Evolutionary conservation across 108 stramenopile species (phyloP), one percentile per base, ranked within the genome.

Genomic region (Cylindrotheca fusiformis): DNA sequence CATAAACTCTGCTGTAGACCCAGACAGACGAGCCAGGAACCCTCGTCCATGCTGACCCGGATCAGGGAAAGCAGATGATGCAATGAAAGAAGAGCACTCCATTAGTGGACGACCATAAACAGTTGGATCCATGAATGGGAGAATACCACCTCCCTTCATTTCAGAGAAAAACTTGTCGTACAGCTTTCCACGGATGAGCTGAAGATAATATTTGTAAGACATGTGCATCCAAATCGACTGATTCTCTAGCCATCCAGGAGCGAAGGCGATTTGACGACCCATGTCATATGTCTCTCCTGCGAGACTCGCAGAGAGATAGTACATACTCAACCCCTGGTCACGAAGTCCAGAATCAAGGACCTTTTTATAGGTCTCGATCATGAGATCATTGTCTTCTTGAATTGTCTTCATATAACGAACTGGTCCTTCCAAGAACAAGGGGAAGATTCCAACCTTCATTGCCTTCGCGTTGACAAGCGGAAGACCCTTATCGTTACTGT

Each of bases 221-320:
- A 97, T 97, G 84, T 97, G 97, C 82, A 93, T 87, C 97, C 97
- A 97, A 60, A 97, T 88, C 32, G 86, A 88, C 69, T 96, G 89
- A 72, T 97, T 96, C 78, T 97, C 97, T 21, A 97, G 79, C 97
- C 97, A 97, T 21, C 97, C 97, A 32, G 97, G 94, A 23, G 94
- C 70, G 61, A 97, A 97, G 6, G 94, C 94, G 86, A 94, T 97
- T 85, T 96, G 95, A 45, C 97, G 74, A 65, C 97, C 97, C 88
- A 96, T 95, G 55, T 95, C 95, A 61, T 79, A 91, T 52, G 83
- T 85, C 71, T 97, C 95, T 32, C 95, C 95, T 47, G 78, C 75
- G 30, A 97, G 82, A 70, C 84, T 88, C 51, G 90, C 92, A 45
- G 90, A 94, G 46, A 97, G 69, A 55, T 64, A 92, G 84, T 95